Percentiles rank a stretch among this genome's conserved stretches.
Conservation (phyloP, 2,329 filamentous ascomycete species). For the Aquanectria penicillioides region DNA sequence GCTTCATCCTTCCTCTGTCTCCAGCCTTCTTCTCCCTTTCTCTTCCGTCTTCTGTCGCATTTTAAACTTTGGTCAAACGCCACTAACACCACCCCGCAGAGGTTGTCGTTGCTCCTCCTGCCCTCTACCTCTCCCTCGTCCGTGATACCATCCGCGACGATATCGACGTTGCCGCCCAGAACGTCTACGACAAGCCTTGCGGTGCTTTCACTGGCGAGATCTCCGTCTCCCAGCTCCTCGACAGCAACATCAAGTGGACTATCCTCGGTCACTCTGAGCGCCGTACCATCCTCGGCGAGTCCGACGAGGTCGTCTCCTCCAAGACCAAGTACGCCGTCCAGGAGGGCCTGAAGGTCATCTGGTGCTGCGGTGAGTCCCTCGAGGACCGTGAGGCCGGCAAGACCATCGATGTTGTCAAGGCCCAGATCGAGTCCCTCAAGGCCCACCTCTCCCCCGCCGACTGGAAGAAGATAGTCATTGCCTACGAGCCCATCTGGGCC, state of each 20-base stretch:
- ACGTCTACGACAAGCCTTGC: slow-evolving; percentile 96
- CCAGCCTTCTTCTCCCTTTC: neutral
- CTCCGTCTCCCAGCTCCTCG: slow-evolving; percentile 89
- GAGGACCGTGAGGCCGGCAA: slow-evolving; percentile 88
- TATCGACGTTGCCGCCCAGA: slow-evolving; percentile 91
- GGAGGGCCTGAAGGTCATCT: slow-evolving; percentile 88
- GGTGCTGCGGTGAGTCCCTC: slow-evolving; percentile 96
- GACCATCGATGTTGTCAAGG: slow-evolving; percentile 87
- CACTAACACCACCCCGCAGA: slow-evolving; percentile 61
- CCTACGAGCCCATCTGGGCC: slow-evolving; percentile 99
- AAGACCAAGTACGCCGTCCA: slow-evolving; percentile 96
- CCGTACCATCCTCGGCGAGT: slow-evolving; percentile 87
- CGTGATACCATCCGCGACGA: slow-evolving; percentile 80
- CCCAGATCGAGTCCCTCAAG: slow-evolving; percentile 86
- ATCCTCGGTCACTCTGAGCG: slow-evolving; percentile 96
- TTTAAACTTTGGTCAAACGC: no score
- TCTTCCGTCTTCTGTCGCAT: neutral
- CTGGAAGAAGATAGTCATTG: slow-evolving; percentile 95
- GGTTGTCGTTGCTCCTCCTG: slow-evolving; percentile 92
- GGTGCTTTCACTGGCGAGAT: slow-evolving; percentile 98
- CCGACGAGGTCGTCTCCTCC: slow-evolving; percentile 83
- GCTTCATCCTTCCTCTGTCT: neutral
- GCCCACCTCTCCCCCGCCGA: slow-evolving; percentile 72
- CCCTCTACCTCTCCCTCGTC: slow-evolving; percentile 89
- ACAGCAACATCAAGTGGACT: slow-evolving; percentile 87